Evolutionary conservation across 2,329 filamentous ascomycete genomes (phyloP), one percentile per base, ranked within the genome.

Genomic region (Scedosporium boydii): DNA sequence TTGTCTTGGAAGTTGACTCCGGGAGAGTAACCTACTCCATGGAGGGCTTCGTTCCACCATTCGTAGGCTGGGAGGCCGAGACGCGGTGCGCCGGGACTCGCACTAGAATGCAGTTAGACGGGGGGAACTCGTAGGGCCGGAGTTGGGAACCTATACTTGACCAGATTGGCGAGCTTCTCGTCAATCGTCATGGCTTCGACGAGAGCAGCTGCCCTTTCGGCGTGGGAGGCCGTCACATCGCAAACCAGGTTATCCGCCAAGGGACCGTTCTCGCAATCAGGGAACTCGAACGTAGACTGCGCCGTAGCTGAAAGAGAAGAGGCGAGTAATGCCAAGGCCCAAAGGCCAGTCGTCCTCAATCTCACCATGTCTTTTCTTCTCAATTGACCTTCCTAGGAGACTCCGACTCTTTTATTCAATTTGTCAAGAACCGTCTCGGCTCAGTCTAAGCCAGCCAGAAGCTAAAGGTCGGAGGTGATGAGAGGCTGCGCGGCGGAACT

Each of bases 1-100:
- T 5, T 83, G 7, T 51, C n/a, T 18, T 41, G 23, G 55, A 62
- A 62, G 27, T 82, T 1, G 82, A 84, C 82, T 0, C 83, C 85
- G 0, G 80, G 80, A 21, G 78, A 78, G 3, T 66, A 69, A 3
- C 81, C 85, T 0, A 89, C 75, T 1, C 87, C 87, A 67, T 88
- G 86, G 0, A 88, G 78, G 1, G 81, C 85, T 70, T 86, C 83
- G 55, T 77, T 81, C 82, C 84, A 87, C 76, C 84, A 86, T 66
- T 82, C 75, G 66, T 88, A 88, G 0, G 78, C 70, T 0, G 81
- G 80, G 0, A 87, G 72, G 4, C 84, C 84, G 0, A 88, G 75
- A 29, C 84, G 75, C 1, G 80, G 74, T 6, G 82, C 79, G 0
- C 84, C 84, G 0, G 78, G 70, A 4, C 69, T 71, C 60, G 71